phyloP scores from a whole-genome alignment of 2,329 filamentous ascomycete species.

The Colletotrichum tanaceti region DNA sequence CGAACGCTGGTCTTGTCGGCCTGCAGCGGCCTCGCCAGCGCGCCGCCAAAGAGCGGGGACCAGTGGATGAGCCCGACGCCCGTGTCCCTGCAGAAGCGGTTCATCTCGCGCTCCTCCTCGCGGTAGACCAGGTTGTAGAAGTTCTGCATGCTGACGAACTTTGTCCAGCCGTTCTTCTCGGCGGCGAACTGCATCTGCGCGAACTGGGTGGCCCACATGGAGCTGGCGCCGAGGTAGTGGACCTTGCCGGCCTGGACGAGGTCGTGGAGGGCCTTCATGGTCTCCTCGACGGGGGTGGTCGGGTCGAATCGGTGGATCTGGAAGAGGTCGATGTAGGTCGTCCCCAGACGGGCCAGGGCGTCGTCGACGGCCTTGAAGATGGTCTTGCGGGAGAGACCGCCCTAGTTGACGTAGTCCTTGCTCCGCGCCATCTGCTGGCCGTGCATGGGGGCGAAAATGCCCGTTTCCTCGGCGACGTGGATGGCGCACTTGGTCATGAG shows the following conservation, averaged over 20 bases:
- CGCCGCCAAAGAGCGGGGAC: constrained; percentile 35
- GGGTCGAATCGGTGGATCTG: constrained; percentile 71
- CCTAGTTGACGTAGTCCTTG: constrained; percentile 54
- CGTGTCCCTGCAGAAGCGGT: constrained; percentile 54
- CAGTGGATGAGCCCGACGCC: constrained; percentile 50
- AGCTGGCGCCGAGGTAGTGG: constrained; percentile 43
- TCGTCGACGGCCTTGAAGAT: constrained; percentile 55
- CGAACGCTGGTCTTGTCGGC: constrained; percentile 4
- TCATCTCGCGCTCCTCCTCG: constrained; percentile 67
- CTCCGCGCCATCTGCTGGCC: constrained; percentile 12
- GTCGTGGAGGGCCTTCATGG: constrained; percentile 71
- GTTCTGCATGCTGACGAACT: constrained; percentile 70
- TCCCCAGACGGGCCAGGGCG: constrained; percentile 58
- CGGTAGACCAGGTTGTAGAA: constrained; percentile 66
- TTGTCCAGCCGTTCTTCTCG: constrained; percentile 64
- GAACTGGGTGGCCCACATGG: constrained; percentile 38
- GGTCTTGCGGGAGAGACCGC: constrained; percentile 38
- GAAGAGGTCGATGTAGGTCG: constrained; percentile 62
- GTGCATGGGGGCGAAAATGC: constrained; percentile 41
- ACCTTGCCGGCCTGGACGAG: constrained; percentile 68
- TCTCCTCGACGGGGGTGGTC: constrained; percentile 64
- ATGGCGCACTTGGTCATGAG: constrained; percentile 65
- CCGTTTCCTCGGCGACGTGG: constrained; percentile 47
- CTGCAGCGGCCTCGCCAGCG: constrained; percentile 18
- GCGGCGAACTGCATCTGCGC: constrained; percentile 61